These are phyloP conservation scores for Penicillium sp. DNA, from an alignment of 2,329 filamentous ascomycete species.

Conservation along the genomic window DNA sequence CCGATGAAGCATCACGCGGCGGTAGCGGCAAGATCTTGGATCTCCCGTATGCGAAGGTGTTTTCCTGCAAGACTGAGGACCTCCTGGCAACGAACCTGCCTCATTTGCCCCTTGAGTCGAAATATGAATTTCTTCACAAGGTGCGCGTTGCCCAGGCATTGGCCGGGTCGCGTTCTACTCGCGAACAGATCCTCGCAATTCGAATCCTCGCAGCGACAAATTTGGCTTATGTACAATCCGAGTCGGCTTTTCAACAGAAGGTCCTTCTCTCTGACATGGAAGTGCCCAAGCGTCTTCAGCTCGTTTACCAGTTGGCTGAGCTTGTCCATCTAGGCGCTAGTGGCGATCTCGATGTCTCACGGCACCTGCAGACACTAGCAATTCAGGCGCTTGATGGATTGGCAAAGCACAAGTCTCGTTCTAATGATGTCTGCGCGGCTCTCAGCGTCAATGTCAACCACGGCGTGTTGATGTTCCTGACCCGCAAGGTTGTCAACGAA, in stretches of 20 bases:
- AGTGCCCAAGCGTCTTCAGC: slow-evolving; percentile 81
- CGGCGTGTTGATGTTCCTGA: slow-evolving; percentile 87
- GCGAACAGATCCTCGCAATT: slow-evolving; percentile 74
- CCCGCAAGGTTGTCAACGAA: slow-evolving; percentile 83
- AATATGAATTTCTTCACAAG: slow-evolving; percentile 82
- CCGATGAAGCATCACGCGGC: slow-evolving; percentile 38
- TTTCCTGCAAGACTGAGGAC: slow-evolving; percentile 37
- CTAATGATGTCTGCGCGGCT: slow-evolving; percentile 81
- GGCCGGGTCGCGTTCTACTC: slow-evolving; percentile 60
- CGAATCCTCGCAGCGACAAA: slow-evolving; percentile 87
- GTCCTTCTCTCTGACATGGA: slow-evolving; percentile 84
- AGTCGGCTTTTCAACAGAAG: slow-evolving; percentile 79
- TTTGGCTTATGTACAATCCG: slow-evolving; percentile 78
- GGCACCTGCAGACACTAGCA: slow-evolving; percentile 77
- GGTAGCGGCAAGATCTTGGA: slow-evolving; percentile 60
- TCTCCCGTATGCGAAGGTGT: slow-evolving; percentile 54
- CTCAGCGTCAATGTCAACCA: slow-evolving; percentile 95
- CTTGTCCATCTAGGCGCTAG: slow-evolving; percentile 79
- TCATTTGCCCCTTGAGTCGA: slow-evolving; percentile 68
- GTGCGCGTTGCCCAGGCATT: slow-evolving; percentile 82
- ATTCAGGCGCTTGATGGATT: slow-evolving; percentile 82
- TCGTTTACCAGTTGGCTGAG: slow-evolving; percentile 89
- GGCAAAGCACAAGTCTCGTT: slow-evolving; percentile 71
- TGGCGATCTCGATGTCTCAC: slow-evolving; percentile 65
- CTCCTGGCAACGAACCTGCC: slow-evolving; percentile 46